phyloP scores from a whole-genome alignment of 108 stramenopile species.

The Cyclotella distinguenda region DNA sequence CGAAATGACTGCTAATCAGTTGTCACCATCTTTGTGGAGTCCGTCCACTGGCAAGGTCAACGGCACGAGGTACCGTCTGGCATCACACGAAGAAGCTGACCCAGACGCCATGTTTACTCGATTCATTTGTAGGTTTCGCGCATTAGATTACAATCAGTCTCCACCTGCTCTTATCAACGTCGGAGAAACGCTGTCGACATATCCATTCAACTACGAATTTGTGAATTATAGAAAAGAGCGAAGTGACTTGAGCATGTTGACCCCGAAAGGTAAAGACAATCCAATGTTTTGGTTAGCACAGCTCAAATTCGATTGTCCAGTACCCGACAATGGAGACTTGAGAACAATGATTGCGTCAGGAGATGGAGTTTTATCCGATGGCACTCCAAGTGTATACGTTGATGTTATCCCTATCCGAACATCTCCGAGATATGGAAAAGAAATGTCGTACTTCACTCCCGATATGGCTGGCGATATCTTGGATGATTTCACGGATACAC shows the following conservation, averaged over 20 bases:
- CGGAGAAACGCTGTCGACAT: conserved; percentile 62
- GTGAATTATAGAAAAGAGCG: conserved; percentile 58
- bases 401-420: conserved; percentile 80
- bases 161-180: conserved; percentile 28
- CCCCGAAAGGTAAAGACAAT: conserved; percentile 56
- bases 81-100: conserved; percentile 55
- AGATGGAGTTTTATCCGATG: conserved; percentile 27
- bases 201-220: conserved; percentile 72
- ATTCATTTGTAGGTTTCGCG: conserved; percentile 77
- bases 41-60: conserved; percentile 6
- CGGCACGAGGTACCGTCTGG: conserved; percentile 53
- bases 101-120: conserved; percentile 59
- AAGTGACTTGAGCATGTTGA: conserved; percentile 47
- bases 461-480: conserved; percentile 36
- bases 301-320: conserved; percentile 67
- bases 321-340: conserved; percentile 52
- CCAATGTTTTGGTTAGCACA: conserved; percentile 53
- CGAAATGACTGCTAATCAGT: conserved; percentile 25
- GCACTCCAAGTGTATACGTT: conserved; percentile 51
- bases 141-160: conserved; percentile 16
- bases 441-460: conserved; percentile 44
- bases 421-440: conserved; percentile 47
- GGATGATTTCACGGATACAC: conserved; percentile 14
- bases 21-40: conserved; percentile 62
- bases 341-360: conserved; percentile 40